These are phyloP conservation scores for Xylariaceae sp. DNA, from an alignment of 2,329 filamentous ascomycete species.

Conservation along the genomic window DNA sequence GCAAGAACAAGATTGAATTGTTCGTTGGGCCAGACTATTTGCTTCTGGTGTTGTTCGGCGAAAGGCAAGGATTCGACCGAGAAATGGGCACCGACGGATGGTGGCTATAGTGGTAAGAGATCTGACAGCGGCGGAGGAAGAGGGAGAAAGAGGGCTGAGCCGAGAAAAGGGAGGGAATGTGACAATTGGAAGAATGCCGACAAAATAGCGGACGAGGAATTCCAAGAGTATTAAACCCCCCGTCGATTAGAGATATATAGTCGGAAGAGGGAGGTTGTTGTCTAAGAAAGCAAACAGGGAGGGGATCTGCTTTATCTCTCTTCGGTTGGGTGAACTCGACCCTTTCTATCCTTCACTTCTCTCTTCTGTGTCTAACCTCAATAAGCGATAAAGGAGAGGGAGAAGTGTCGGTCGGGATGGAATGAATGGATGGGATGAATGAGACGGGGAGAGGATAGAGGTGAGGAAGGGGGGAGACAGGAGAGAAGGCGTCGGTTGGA, in stretches of 20 bases:
- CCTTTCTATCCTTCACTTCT: conserved; percentile 13
- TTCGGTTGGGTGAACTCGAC: conserved; percentile 9
- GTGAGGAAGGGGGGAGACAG: conserved; percentile 31
- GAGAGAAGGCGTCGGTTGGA: conserved; percentile 45
- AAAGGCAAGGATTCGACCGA: conserved; percentile 20
- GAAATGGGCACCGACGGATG: conserved; percentile 19
- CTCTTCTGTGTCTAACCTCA: conserved; percentile 34
- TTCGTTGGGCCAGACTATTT: conserved; percentile 17
- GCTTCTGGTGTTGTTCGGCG: conserved; percentile 13
- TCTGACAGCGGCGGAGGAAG: neutral
- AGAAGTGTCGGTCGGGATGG: conserved; percentile 36
- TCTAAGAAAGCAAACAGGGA: conserved; percentile 22
- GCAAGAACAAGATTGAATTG: conserved; percentile 15
- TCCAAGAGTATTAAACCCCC: conserved; percentile 11
- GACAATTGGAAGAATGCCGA: neutral
- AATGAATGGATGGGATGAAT: conserved; percentile 50
- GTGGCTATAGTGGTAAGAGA: neutral
- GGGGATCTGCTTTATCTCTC: conserved; percentile 24
- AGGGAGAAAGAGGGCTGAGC: neutral
- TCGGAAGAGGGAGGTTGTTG: conserved; percentile 22
- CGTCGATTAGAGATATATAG: conserved; percentile 10
- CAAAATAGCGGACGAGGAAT: conserved; percentile 24
- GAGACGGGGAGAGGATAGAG: conserved; percentile 31
- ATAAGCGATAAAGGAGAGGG: conserved; percentile 14
- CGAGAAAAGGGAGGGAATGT: neutral